Percentiles rank a stretch among this genome's conserved stretches.
Evolutionary conservation across 129 eudicot genomes (phyloP).

Genomic region (Chrysanthemum seticuspe): DNA sequence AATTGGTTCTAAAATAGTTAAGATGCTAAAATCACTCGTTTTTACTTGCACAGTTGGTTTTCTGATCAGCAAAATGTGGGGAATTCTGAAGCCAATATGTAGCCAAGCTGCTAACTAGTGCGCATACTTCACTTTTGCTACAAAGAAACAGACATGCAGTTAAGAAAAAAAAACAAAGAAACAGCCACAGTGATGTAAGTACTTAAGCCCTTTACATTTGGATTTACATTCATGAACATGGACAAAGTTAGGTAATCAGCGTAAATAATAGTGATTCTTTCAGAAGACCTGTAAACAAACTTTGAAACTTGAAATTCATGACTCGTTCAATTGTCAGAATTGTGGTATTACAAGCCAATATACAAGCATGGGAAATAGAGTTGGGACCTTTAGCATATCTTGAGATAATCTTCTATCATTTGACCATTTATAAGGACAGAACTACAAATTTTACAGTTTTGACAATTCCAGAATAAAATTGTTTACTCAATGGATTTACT

Average conservation of each 20-base stretch:
- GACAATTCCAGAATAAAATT: not conserved
- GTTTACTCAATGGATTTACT: no score
- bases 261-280: not conserved
- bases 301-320: not conserved
- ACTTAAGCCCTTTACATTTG: not conserved
- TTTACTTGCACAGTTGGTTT: not conserved
- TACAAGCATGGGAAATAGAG: not conserved
- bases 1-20: not conserved
- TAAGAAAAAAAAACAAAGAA: no score
- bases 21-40: not conserved
- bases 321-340: not conserved
- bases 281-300: not conserved
- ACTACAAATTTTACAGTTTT: not conserved
- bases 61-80: not conserved
- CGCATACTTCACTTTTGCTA: not conserved
- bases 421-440: not conserved
- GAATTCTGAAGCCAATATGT: not conserved
- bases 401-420: not conserved
- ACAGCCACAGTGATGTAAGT: not conserved
- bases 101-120: not conserved
- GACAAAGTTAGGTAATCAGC: not conserved
- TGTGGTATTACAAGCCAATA: not conserved
- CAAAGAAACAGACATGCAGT: not conserved
- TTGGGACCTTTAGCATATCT: not conserved
- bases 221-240: not conserved